Base-by-base conservation (phyloP, 2,329 filamentous ascomycete species). In the Beauveria rudraprayagi region DNA sequence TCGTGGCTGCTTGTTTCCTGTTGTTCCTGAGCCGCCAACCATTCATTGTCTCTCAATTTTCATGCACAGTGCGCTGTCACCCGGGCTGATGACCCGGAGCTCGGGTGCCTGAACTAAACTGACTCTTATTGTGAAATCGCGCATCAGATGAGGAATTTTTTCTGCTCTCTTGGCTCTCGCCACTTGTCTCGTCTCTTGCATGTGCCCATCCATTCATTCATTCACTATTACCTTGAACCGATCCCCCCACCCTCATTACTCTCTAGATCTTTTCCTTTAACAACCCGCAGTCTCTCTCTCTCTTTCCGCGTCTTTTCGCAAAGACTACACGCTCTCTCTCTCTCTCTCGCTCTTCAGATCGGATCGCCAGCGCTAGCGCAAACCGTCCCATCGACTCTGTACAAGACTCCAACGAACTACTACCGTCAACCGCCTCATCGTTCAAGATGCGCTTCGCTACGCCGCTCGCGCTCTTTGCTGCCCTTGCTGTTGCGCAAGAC, bases 391-490 rank as follows among this genome's bases (percentile, higher is more conserved):
- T 19, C 48, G 37, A 40, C 30, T 5, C 19, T 34, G n/a, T 56
- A 24, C 55, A 58, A 19, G 6, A 50, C 14, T 19, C 10, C 7
- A 16, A 47, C 9, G 7, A 8, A 14, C 34, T 44, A 10, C 14
- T 22, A 50, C 48, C 17, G 19, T 28, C 47, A 26, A 24, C 1
- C 17, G 8, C 24, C n/a, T 8, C 16, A 26, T 51, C 54, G 9
- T 66, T 37, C 76, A 78, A 71, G 65, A 81, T 81, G 78, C 77
- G 75, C 68, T 74, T 77, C 74, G 71, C 77, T 65, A 71, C 69
- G 68, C 66, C 79, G 70, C 63, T 78, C 67, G 67, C 73, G 64
- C 65, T 78, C 65, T 64, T 79, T 65, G 75, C 76, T 67, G 73
- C 73, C 65, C 66, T 70, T 62, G 71, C 73, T 70, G 74, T 74